These are phyloP conservation scores for Rhodotorula sp. DNA, from an alignment of 1,284 basidiomycete species.

Conservation along the genomic window DNA sequence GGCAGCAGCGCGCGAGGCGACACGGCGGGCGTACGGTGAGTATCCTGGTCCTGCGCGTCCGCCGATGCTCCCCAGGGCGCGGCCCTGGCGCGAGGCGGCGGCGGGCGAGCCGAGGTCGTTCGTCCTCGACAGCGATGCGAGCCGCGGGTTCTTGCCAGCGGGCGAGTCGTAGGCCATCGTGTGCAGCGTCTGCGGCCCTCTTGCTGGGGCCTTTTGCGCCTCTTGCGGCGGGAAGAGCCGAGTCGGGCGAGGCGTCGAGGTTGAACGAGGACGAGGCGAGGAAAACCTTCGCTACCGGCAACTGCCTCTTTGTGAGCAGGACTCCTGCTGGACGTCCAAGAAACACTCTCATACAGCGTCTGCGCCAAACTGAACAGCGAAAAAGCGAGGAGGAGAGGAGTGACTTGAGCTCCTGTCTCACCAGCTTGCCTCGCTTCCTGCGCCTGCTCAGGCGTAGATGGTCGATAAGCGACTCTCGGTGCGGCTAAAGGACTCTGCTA, in stretches of 20 bases:
- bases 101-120: constrained; percentile 10
- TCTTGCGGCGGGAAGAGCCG: not conserved
- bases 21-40: constrained; percentile 36
- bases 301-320: no score
- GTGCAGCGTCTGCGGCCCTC: not conserved
- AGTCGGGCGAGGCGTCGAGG: not conserved
- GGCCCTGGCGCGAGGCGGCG: constrained; percentile 10
- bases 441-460: no score
- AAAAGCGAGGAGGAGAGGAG: no score
- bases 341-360: no score
- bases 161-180: not conserved
- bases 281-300: not conserved
- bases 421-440: no score
- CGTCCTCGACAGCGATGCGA: constrained; percentile 4
- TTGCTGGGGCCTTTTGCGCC: not conserved
- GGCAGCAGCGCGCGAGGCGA: constrained; percentile 14
- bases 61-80: constrained; percentile 30
- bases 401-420: no score
- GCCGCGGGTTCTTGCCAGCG: not conserved
- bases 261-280: not conserved
- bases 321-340: no score
- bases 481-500: no score
- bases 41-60: constrained; percentile 29
- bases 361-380: no score
- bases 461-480: no score